These are phyloP conservation scores for Pyronema omphalodes DNA, from an alignment of 495 filamentous ascomycete species.

Conservation along the genomic window DNA sequence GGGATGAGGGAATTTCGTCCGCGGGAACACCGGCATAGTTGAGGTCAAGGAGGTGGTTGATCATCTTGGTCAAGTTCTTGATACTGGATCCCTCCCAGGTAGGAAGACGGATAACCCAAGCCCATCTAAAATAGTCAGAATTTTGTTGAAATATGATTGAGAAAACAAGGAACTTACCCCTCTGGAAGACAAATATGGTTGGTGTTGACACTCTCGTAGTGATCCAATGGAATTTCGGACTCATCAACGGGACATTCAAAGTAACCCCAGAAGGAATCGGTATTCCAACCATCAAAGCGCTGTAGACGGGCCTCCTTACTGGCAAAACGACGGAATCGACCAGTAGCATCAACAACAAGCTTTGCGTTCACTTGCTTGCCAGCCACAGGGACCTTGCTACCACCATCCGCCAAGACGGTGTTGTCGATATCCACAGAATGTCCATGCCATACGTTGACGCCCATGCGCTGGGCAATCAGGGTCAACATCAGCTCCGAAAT, in stretches of 20 bases:
- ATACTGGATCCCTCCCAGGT: slow-evolving; percentile 4
- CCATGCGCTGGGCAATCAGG: too few relatives aligned
- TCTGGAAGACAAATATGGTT: slow-evolving; percentile 7
- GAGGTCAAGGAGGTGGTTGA: slow-evolving; percentile 6
- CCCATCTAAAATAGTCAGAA: slow-evolving; percentile 1
- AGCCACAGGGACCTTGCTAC: too few relatives aligned
- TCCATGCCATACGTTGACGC: too few relatives aligned
- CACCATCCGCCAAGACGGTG: too few relatives aligned
- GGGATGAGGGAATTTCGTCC: slow-evolving; percentile 1
- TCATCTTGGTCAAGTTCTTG: slow-evolving; percentile 1
- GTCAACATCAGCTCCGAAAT: too few relatives aligned
- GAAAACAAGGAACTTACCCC: not conserved
- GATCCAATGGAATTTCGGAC: slow-evolving; percentile 5
- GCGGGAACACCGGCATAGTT: slow-evolving; percentile 1
- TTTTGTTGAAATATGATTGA: not conserved
- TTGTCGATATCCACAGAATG: too few relatives aligned
- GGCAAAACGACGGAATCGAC: slow-evolving; percentile 1
- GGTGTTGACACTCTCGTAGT: slow-evolving; percentile 4
- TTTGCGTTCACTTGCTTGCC: too few relatives aligned
- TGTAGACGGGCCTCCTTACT: slow-evolving; percentile 4
- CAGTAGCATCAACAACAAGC: slow-evolving; percentile 3
- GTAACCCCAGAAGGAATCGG: slow-evolving; percentile 6
- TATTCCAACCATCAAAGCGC: slow-evolving; percentile 4
- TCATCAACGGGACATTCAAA: not conserved
- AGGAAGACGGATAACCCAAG: slow-evolving; percentile 2